These are phyloP conservation scores for Dothistroma pini DNA, from an alignment of 2,329 filamentous ascomycete species.

Conservation along the genomic window DNA sequence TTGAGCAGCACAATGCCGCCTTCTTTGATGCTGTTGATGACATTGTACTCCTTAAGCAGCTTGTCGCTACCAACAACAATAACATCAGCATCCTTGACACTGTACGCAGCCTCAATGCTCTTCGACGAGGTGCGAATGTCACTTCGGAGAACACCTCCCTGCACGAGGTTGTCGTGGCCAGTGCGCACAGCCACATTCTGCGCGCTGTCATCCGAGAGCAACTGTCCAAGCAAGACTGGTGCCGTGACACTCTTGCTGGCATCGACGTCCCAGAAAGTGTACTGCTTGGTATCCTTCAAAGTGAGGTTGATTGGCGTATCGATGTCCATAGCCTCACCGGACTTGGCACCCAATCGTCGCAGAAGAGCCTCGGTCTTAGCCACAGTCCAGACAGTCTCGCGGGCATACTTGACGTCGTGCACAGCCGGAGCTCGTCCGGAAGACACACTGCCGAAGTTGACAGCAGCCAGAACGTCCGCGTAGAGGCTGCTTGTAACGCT, in stretches of 20 bases:
- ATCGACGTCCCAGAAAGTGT: conserved; percentile 91
- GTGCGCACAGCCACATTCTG: conserved; percentile 59
- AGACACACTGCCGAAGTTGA: conserved; percentile 72
- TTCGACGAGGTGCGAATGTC: conserved; percentile 82
- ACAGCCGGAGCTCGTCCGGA: conserved; percentile 59
- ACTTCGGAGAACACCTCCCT: conserved; percentile 75
- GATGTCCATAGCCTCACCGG: conserved; percentile 35
- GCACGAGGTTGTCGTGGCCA: conserved; percentile 59
- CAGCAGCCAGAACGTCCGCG: conserved; percentile 81
- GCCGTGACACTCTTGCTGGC: conserved; percentile 64
- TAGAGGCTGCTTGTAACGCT: conserved; percentile 82
- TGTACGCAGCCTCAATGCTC: conserved; percentile 79
- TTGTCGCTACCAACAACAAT: conserved; percentile 74
- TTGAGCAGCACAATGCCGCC: conserved; percentile 51
- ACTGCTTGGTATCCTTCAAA: conserved; percentile 63
- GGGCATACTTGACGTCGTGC: conserved; percentile 85
- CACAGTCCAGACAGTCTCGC: conserved; percentile 63
- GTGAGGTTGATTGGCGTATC: conserved; percentile 43
- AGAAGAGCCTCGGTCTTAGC: conserved; percentile 49
- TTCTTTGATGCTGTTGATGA: conserved; percentile 41
- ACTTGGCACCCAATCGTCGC: conserved; percentile 44
- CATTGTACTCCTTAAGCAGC: conserved; percentile 76
- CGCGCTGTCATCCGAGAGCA: conserved; percentile 57
- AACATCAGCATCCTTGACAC: conserved; percentile 73
- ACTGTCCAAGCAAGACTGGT: conserved; percentile 58